Percentiles rank a stretch among this genome's conserved stretches.
Conservation (phyloP, 495 filamentous ascomycete species). For the Echria macrotheca region DNA sequence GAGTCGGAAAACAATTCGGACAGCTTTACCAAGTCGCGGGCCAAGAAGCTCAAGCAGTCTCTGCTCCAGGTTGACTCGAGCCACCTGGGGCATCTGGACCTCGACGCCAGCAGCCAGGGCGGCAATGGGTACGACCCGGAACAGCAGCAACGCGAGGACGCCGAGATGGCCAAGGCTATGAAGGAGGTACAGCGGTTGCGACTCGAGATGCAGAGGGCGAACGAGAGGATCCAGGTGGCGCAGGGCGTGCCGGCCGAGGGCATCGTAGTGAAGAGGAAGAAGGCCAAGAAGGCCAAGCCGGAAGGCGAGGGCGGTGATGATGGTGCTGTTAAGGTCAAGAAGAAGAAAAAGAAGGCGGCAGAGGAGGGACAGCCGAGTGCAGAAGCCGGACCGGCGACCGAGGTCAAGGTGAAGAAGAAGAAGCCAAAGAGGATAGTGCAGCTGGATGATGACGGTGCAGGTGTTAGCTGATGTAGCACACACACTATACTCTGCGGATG, state of each 20-base stretch:
- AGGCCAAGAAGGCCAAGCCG: slow-evolving; percentile 28
- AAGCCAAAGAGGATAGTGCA: slow-evolving; percentile 32
- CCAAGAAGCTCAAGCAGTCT: slow-evolving; percentile 41
- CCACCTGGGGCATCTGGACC: slow-evolving; percentile 58
- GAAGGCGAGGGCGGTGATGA: slow-evolving; percentile 17
- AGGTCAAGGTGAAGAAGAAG: slow-evolving; percentile 48
- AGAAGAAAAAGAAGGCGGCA: slow-evolving; percentile 38
- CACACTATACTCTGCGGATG: too few species aligned
- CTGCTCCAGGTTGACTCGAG: slow-evolving; percentile 83
- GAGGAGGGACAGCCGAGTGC: slow-evolving; percentile 4
- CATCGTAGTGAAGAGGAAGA: slow-evolving; percentile 69
- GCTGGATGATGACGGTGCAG: slow-evolving; percentile 18
- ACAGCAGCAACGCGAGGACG: slow-evolving; percentile 57
- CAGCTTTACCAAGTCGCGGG: slow-evolving; percentile 28
- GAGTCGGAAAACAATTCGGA: slow-evolving; percentile 42
- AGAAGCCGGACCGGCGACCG: slow-evolving; percentile 13
- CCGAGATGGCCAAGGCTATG: slow-evolving; percentile 78
- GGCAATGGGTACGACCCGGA: slow-evolving; percentile 41
- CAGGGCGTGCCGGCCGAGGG: slow-evolving; percentile 67
- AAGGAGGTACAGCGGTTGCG: slow-evolving; percentile 78
- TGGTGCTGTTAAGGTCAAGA: slow-evolving; percentile 21
- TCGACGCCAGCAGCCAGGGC: slow-evolving; percentile 43
- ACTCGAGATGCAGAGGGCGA: slow-evolving; percentile 85
- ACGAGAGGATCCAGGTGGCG: slow-evolving; percentile 69
- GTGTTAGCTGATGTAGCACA: neutral